These are phyloP conservation scores for Aspergillus clavatus DNA, from an alignment of 2,329 filamentous ascomycete species.

Conservation along the genomic window DNA sequence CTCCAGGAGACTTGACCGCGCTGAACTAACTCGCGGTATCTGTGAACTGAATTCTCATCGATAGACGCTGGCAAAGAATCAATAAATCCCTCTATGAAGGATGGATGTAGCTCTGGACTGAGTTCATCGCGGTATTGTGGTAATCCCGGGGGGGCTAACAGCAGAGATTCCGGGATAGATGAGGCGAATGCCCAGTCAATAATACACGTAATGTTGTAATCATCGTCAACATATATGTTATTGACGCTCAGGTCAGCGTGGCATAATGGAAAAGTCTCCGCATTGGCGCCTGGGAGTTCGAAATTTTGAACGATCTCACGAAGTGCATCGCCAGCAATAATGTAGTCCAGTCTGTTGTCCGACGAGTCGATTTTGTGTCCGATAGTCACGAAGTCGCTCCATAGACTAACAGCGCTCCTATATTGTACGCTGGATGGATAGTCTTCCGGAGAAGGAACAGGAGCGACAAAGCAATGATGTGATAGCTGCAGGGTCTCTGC, in stretches of 20 bases:
- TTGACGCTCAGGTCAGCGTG: conserved; percentile 37
- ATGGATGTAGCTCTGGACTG: conserved; percentile 1
- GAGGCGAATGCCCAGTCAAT: conserved; percentile 29
- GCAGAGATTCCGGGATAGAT: conserved; percentile 16
- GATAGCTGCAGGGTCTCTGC: conserved; percentile 12
- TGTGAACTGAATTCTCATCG: conserved; percentile 4
- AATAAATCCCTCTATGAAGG: conserved; percentile 10
- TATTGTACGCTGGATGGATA: conserved; percentile 13
- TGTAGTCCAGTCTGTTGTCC: conserved; percentile 24
- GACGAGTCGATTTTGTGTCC: conserved; percentile 18
- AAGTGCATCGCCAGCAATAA: conserved; percentile 16
- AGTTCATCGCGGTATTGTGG: conserved; percentile 20
- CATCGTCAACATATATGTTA: conserved; percentile 35
- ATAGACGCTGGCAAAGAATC: not conserved
- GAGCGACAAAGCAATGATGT: conserved; percentile 16
- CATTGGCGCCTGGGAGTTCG: not conserved
- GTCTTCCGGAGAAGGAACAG: conserved; percentile 9
- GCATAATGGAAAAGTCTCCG: conserved; percentile 14
- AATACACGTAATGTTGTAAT: conserved; percentile 30
- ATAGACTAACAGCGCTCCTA: conserved; percentile 14
- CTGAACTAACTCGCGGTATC: conserved; percentile 12
- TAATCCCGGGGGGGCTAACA: conserved; percentile 18
- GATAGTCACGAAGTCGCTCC: conserved; percentile 23
- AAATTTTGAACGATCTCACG: conserved; percentile 11
- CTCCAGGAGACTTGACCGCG: conserved; percentile 10